Conservation (phyloP, 176 grass and related monocot species). For the Zoysia pacifica region DNA sequence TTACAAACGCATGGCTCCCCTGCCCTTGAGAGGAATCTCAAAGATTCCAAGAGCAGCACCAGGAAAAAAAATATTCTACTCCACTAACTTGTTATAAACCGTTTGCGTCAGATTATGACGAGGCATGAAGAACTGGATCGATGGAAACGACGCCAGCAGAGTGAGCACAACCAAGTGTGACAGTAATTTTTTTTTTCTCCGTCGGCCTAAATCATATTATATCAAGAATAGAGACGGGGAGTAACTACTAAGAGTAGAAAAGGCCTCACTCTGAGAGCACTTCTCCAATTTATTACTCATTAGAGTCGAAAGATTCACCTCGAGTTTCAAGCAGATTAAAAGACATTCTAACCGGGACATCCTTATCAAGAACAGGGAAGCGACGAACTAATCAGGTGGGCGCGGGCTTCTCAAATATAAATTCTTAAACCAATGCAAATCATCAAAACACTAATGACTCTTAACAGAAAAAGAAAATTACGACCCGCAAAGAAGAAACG, state of each 20-base stretch:
- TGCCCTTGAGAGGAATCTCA: conserved; percentile 17
- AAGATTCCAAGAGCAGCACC: background rate
- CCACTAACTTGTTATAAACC: background rate
- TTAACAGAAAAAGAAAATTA: background rate
- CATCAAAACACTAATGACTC: background rate
- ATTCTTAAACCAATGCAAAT: background rate
- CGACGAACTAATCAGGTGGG: background rate
- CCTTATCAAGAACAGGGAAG: background rate
- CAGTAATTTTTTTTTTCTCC: background rate
- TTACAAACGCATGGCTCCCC: background rate
- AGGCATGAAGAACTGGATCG: background rate
- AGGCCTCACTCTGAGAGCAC: background rate
- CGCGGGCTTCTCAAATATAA: background rate
- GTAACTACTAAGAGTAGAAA: background rate
- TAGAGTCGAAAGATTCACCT: background rate
- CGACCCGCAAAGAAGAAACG: background rate
- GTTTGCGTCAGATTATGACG: conserved; percentile 21
- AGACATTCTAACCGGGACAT: background rate
- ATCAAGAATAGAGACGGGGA: background rate
- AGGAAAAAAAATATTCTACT: background rate
- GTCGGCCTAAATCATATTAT: background rate
- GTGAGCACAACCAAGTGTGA: background rate
- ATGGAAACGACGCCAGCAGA: background rate
- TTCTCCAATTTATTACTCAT: background rate
- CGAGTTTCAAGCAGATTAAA: background rate